Percentiles rank a stretch among this genome's conserved stretches.
Conservation (phyloP, 305 asterid species). For the Coffea humblotiana region DNA sequence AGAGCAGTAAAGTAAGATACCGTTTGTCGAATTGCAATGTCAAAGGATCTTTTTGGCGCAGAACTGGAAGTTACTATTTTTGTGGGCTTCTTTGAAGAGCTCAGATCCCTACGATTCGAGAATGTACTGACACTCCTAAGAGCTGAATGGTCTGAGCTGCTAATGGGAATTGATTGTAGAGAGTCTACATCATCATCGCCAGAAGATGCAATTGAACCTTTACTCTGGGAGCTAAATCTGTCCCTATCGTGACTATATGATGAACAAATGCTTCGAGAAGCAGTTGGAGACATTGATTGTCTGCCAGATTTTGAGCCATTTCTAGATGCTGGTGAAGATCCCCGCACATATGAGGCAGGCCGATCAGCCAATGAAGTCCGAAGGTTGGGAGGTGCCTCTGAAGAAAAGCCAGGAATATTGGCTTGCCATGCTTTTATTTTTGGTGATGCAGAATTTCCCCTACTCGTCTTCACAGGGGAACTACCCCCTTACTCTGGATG, state of each 20-base stretch:
- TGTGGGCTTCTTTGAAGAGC: constrained; percentile 61
- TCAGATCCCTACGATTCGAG: constrained; percentile 48
- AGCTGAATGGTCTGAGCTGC: constrained; percentile 55
- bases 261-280: constrained; percentile 66
- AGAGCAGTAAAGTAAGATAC: constrained; percentile 46
- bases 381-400: constrained; percentile 93
- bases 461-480: constrained; percentile 71
- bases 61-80: constrained; percentile 61
- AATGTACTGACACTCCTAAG: constrained; percentile 48
- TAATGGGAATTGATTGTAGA: constrained; percentile 55
- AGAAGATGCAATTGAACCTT: constrained; percentile 91
- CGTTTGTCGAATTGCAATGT: constrained; percentile 79
- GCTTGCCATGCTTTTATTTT: constrained; percentile 36
- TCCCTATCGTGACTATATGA: constrained; percentile 25
- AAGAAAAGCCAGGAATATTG: constrained; percentile 57
- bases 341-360: constrained; percentile 92
- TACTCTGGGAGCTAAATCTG: constrained; percentile 51
- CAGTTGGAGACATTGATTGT: constrained; percentile 92
- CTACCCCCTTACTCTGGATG: constrained; percentile 70
- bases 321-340: constrained; percentile 97
- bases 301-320: constrained; percentile 72
- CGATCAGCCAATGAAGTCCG: constrained; percentile 96
- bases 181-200: constrained; percentile 90
- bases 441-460: constrained; percentile 63
- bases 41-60: constrained; percentile 94